Evolutionary conservation across 495 filamentous ascomycete species (phyloP).

Genomic region (Aspergillus indologenus): DNA sequence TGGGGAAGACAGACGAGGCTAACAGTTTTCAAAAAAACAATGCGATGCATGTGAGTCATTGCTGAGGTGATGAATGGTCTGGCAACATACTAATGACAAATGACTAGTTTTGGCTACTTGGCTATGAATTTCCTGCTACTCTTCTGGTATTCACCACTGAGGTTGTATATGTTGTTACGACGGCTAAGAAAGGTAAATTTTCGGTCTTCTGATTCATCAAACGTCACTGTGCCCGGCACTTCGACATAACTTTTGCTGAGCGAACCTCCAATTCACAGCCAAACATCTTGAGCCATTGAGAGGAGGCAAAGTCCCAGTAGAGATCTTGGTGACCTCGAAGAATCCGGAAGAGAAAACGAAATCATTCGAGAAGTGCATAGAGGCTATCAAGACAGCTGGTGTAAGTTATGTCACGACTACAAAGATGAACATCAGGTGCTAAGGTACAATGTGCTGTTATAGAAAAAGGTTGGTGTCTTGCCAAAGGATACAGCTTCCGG

Average conservation of each 20-base stretch:
- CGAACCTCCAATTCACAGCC: conserved; percentile 47
- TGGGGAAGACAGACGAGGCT: conserved; percentile 90
- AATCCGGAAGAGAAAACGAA: conserved; percentile 85
- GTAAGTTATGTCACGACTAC: conserved; percentile 47
- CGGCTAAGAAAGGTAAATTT: conserved; percentile 97
- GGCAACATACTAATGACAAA: background rate
- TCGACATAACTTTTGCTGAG: background rate
- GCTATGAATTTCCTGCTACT: conserved; percentile 97
- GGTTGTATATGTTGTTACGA: conserved; percentile 84
- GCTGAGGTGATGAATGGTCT: background rate
- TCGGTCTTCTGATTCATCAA: background rate
- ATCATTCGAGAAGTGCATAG: conserved; percentile 75
- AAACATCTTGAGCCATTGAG: conserved; percentile 92
- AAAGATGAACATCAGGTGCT: background rate
- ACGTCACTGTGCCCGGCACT: no score
- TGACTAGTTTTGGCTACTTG: conserved; percentile 89
- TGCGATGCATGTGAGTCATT: conserved; percentile 77
- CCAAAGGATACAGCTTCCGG: conserved; percentile 80
- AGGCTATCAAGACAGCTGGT: conserved; percentile 81
- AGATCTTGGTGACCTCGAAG: conserved; percentile 85
- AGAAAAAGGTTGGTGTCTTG: conserved; percentile 87
- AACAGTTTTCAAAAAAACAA: conserved; percentile 88
- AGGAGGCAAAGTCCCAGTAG: conserved; percentile 83
- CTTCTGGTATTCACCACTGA: conserved; percentile 89
- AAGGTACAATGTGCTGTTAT: background rate